These are phyloP conservation scores for Dalbergia cochinchinensis DNA, from an alignment of 306 rosid species.

Conservation along the genomic window DNA sequence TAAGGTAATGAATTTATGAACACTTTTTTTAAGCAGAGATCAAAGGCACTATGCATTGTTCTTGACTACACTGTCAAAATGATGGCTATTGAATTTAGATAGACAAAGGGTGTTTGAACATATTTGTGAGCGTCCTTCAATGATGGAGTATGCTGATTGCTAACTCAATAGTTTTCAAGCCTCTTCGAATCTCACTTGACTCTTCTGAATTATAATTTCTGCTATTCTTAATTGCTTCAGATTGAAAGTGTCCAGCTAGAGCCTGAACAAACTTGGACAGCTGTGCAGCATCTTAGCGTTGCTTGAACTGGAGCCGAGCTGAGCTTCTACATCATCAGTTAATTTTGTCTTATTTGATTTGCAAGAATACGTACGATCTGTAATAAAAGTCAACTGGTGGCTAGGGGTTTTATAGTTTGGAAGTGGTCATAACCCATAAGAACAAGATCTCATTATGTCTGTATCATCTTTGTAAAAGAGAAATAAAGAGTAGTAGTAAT, in stretches of 20 bases:
- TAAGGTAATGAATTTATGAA: conserved; percentile 62
- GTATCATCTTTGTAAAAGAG: conserved; percentile 36
- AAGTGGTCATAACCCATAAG: conserved; percentile 12
- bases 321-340: conserved; percentile 39
- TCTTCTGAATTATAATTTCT: conserved; percentile 42
- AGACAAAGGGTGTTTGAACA: conserved; percentile 19
- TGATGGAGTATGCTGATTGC: conserved; percentile 25
- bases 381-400: conserved; percentile 28
- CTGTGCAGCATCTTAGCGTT: conserved; percentile 77
- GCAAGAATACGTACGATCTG: conserved; percentile 43
- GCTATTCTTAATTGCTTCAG: conserved; percentile 58
- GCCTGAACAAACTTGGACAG: conserved; percentile 91
- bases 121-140: neutral
- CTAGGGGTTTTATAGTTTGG: conserved; percentile 21
- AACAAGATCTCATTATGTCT: conserved; percentile 11
- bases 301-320: conserved; percentile 51
- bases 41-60: conserved; percentile 22
- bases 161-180: conserved; percentile 7
- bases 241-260: conserved; percentile 73
- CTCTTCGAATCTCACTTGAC: conserved; percentile 18
- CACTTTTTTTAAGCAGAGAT: conserved; percentile 21
- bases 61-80: conserved; percentile 15
- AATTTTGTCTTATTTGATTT: conserved; percentile 2
- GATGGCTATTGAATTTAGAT: conserved; percentile 31
- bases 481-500: neutral